Base-by-base conservation (phyloP, 169 alveolate genomes). In the Cryptosporidium ubiquitum region DNA sequence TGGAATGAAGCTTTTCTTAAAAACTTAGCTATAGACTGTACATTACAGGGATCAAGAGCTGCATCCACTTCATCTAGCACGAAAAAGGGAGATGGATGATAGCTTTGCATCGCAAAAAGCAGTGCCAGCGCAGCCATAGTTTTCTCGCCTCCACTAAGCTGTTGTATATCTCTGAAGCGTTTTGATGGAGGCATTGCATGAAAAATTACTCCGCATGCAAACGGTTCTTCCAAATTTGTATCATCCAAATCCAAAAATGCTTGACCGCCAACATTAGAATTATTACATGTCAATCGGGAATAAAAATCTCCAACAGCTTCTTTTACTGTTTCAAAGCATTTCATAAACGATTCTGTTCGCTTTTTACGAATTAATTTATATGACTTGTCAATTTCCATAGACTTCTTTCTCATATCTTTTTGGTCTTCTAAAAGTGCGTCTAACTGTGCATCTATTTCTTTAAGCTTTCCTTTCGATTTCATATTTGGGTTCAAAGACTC, bases 61-160 rank as follows among this genome's bases (percentile, higher is more conserved):
- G 99, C 99, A 93, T 97, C 99, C 14, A 97, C 96, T 93, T 97
- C 99, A 91, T 97, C 99, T 26, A 97, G 91, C 42, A 97, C 96
- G 31, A 96, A 94, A 58, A 97, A 97, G 26, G 99, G 98, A 26
- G 98, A 92, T 37, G 95, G 94, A 31, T 95, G 92, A 86, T 95
- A 95, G 73, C 94, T 95, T 91, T 96, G 98, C 26, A 97, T 89
- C 6, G 98, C 96, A 73, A 96, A 92, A 42, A 97, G 92, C 10
- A 97, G 91, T 49, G 99, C 97, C 5, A 98, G 86, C 29, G 98
- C 97, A 16, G 99, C 98, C 47, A 98, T 94, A 23, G 99, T 96
- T 91, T 97, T 98, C 92, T 98, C 99, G 37, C 99, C 99, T n/a
- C 99, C 99, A 9, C 97, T 94, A 35, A 95, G 91, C 61, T 94